These are phyloP conservation scores for Talaromyces stipitatus DNA, from an alignment of 495 filamentous ascomycete species.

Conservation along the genomic window DNA sequence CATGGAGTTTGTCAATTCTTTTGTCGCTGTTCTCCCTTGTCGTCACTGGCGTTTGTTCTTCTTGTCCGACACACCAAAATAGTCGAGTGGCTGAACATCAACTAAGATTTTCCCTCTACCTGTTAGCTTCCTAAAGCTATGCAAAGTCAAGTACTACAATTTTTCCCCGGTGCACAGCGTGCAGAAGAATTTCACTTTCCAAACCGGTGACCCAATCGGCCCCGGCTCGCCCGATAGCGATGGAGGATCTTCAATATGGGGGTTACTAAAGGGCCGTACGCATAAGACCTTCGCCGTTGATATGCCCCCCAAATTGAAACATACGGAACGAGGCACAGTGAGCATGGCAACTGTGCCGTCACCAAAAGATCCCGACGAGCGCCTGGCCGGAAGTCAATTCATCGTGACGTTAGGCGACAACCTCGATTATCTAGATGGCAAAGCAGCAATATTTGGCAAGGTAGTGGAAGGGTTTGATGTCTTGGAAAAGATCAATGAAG, in stretches of 20 bases:
- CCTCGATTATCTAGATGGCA: slow-evolving; percentile 82
- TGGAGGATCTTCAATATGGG: slow-evolving; percentile 90
- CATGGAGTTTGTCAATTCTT: neutral
- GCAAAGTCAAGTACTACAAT: slow-evolving; percentile 98
- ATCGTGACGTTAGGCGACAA: slow-evolving; percentile 81
- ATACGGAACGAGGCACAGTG: slow-evolving; percentile 79
- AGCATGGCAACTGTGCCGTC: slow-evolving; percentile 87
- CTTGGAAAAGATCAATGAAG: slow-evolving; percentile 85
- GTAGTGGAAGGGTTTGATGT: slow-evolving; percentile 91
- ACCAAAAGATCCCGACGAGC: slow-evolving; percentile 67
- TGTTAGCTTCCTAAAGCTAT: slow-evolving; percentile 89
- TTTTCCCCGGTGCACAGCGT: slow-evolving; percentile 83
- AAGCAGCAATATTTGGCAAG: slow-evolving; percentile 88
- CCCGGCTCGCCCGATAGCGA: slow-evolving; percentile 75
- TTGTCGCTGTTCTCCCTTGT: neutral
- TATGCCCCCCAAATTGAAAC: slow-evolving; percentile 76
- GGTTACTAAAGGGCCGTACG: slow-evolving; percentile 60
- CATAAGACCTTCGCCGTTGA: slow-evolving; percentile 77
- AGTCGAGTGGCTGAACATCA: slow-evolving; percentile 31
- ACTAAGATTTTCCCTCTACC: slow-evolving; percentile 42
- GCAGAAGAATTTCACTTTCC: slow-evolving; percentile 88
- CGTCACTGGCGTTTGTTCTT: slow-evolving; percentile 6
- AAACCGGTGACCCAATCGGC: slow-evolving; percentile 88
- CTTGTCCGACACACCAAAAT: slow-evolving; percentile 2
- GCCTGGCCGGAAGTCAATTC: slow-evolving; percentile 82